A percentile compares a stretch with the other conserved stretches of the same genome.
Evolutionary conservation across 2,329 filamentous ascomycete species (phyloP).

Genomic region (Botrytis hyacinthi): DNA sequence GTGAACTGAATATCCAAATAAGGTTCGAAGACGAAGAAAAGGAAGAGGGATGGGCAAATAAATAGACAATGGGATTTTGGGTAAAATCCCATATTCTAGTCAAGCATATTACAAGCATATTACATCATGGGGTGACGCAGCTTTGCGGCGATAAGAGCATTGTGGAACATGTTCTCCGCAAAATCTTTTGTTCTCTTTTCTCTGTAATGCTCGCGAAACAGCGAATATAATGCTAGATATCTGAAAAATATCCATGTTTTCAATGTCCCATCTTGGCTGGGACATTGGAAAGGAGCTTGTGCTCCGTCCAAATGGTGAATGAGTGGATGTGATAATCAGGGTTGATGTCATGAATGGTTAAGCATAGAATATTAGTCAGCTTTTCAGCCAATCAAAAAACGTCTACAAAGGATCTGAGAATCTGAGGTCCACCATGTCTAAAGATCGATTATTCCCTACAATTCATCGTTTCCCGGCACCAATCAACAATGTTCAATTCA

Average conservation of each 20-base stretch:
- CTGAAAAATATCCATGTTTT: neutral
- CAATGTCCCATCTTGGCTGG: neutral
- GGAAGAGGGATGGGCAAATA: neutral
- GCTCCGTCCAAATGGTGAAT: neutral
- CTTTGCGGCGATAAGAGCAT: neutral
- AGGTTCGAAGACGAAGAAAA: neutral
- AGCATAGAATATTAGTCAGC: neutral
- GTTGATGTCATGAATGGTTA: neutral
- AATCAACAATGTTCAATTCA: neutral
- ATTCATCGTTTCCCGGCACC: neutral
- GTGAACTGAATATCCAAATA: neutral
- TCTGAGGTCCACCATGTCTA: neutral
- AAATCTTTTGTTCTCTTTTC: neutral
- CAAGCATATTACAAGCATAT: neutral
- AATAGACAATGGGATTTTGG: neutral
- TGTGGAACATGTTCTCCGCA: neutral
- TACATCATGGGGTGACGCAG: conserved; percentile 1
- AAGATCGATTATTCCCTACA: neutral
- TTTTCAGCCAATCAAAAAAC: neutral
- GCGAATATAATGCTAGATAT: neutral
- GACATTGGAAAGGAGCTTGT: neutral
- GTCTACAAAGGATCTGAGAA: neutral
- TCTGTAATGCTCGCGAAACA: neutral
- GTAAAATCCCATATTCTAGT: neutral
- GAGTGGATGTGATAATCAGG: neutral